phyloP scores from a whole-genome alignment of 2,329 filamentous ascomycete genomes.

The Trichoderma gracile region DNA sequence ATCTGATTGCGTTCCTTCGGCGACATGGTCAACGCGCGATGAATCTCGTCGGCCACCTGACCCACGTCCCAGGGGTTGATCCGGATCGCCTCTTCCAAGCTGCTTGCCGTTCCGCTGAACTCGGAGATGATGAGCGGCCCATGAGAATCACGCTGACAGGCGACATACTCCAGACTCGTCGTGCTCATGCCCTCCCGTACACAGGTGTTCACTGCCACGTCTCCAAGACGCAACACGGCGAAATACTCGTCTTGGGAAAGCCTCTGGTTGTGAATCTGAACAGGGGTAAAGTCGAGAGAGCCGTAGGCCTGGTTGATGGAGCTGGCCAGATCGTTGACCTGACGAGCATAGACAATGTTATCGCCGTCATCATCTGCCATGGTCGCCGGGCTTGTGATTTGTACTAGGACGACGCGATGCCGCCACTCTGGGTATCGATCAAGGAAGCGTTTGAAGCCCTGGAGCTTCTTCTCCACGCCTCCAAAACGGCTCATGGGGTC shows the following conservation, averaged over 20 bases:
- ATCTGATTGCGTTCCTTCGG: constrained; percentile 63
- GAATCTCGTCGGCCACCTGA: constrained; percentile 79
- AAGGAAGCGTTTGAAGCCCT: constrained; percentile 88
- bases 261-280: constrained; percentile 94
- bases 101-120: constrained; percentile 90
- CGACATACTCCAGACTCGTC: constrained; percentile 90
- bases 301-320: constrained; percentile 89
- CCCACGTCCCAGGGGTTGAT: constrained; percentile 94
- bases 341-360: constrained; percentile 77
- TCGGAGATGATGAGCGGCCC: constrained; percentile 94
- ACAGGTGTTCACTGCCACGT: constrained; percentile 90
- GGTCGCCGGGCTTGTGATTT: constrained; percentile 84
- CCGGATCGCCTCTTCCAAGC: constrained; percentile 79
- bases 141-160: constrained; percentile 83
- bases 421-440: constrained; percentile 87
- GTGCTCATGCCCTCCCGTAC: constrained; percentile 97
- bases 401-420: constrained; percentile 86
- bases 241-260: constrained; percentile 88
- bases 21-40: constrained; percentile 76
- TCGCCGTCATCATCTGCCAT: constrained; percentile 76
- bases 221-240: constrained; percentile 80
- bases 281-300: constrained; percentile 81
- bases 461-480: constrained; percentile 88
- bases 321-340: constrained; percentile 84
- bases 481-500: constrained; percentile 90